phyloP scores from a whole-genome alignment of 805 yeast species.

The Spencermartinsiella europaea region DNA sequence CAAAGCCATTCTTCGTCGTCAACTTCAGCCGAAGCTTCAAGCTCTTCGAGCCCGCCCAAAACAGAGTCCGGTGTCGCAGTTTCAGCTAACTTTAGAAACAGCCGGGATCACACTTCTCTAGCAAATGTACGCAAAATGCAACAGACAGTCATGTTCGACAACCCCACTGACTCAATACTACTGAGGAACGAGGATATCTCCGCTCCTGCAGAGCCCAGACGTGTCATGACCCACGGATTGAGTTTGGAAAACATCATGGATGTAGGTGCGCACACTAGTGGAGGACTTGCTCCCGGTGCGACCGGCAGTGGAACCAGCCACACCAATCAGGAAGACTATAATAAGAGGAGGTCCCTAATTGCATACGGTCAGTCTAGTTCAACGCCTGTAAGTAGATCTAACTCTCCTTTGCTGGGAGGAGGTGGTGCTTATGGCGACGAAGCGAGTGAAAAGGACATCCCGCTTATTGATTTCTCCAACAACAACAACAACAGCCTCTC shows the following conservation, averaged over 20 bases:
- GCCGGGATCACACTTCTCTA: background rate
- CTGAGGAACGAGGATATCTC: background rate
- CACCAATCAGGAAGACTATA: background rate
- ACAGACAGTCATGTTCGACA: background rate
- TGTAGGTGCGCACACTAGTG: constrained; percentile 26
- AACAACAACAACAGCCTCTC: background rate
- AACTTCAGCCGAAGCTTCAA: background rate
- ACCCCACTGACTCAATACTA: background rate
- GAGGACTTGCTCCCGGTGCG: constrained; percentile 34
- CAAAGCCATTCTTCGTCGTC: constrained; percentile 4
- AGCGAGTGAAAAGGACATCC: constrained; percentile 20
- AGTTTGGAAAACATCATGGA: constrained; percentile 20
- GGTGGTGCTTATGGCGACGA: constrained; percentile 7
- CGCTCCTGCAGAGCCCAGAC: constrained; percentile 1
- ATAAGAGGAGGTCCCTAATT: background rate
- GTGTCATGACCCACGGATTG: background rate
- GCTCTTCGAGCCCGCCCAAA: too few species aligned
- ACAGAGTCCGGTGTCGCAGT: too few species aligned
- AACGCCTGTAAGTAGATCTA: constrained; percentile 5
- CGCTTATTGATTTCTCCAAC: constrained; percentile 20
- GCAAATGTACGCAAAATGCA: background rate
- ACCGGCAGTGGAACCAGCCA: constrained; percentile 1
- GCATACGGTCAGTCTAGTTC: background rate
- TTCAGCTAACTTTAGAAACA: too few species aligned
- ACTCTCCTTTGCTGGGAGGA: constrained; percentile 1